Evolutionary conservation across 2,329 filamentous ascomycete genomes (phyloP).

Genomic region (Epichloe sibirici): DNA sequence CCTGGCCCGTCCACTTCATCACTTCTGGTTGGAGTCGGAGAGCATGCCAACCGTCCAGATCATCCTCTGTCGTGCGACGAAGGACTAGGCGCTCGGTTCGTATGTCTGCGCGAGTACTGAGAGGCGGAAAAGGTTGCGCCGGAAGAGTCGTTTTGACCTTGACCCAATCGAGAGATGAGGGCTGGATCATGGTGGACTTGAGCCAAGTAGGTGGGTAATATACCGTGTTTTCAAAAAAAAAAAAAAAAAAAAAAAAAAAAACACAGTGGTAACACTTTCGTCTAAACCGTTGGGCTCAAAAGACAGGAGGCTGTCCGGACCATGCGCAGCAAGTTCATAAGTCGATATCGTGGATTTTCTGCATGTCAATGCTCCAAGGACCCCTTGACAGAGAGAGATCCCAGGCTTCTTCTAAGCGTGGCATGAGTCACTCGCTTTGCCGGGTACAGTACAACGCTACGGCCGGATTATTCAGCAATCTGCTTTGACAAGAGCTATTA

Average conservation of each 20-base stretch:
- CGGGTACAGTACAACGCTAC: neutral
- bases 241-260: neutral
- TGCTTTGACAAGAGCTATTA: neutral
- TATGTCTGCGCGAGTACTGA: slow-evolving; percentile 25
- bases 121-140: slow-evolving; percentile 26
- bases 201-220: neutral
- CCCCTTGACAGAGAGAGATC: neutral
- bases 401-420: neutral
- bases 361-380: neutral
- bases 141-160: slow-evolving; percentile 39
- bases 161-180: slow-evolving; percentile 18
- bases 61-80: slow-evolving; percentile 34
- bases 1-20: slow-evolving; percentile 44
- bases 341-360: no score
- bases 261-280: neutral
- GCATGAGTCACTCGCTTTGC: neutral
- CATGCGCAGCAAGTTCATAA: no score
- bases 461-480: neutral
- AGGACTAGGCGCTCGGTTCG: slow-evolving; percentile 43
- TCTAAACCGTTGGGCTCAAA: neutral
- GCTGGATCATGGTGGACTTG: neutral
- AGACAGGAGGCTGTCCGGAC: neutral
- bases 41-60: slow-evolving; percentile 36
- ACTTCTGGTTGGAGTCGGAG: slow-evolving; percentile 47
- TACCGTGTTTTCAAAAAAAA: neutral